A percentile compares a stretch with the other conserved stretches of the same genome.
Conservation (phyloP, 805 yeast species). For the Candida maesae region DNA sequence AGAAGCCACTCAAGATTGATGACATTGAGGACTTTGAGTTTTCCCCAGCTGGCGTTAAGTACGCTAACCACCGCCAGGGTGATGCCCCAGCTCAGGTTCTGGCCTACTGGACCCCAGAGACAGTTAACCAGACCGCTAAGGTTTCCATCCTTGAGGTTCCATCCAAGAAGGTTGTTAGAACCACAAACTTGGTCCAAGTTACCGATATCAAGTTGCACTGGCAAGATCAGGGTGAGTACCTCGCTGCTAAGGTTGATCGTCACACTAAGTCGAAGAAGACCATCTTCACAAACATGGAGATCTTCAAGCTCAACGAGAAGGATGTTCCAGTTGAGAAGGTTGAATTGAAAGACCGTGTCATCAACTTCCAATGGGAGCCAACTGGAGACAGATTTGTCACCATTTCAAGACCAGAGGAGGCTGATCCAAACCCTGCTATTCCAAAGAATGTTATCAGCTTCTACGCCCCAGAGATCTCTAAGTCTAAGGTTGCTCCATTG, state of each 20-base stretch:
- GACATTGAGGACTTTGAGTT: constrained; percentile 90
- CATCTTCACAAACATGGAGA: constrained; percentile 84
- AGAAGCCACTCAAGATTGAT: constrained; percentile 77
- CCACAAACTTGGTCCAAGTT: constrained; percentile 92
- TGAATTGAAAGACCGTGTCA: constrained; percentile 85
- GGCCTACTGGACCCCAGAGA: constrained; percentile 97
- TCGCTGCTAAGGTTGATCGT: constrained; percentile 95
- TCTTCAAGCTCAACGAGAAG: constrained; percentile 81
- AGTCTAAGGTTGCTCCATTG: constrained; percentile 41
- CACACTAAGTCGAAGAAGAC: constrained; percentile 95
- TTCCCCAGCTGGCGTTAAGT: constrained; percentile 83
- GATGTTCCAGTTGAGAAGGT: constrained; percentile 93
- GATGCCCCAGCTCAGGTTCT: constrained; percentile 62
- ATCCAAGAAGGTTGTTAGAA: constrained; percentile 76
- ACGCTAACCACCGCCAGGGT: constrained; percentile 50
- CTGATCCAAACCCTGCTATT: constrained; percentile 55
- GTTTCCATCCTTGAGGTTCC: constrained; percentile 89
- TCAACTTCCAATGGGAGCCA: constrained; percentile 96
- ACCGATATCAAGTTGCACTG: constrained; percentile 87
- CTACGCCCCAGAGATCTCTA: constrained; percentile 70
- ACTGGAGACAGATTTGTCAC: constrained; percentile 80
- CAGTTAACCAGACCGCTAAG: constrained; percentile 87
- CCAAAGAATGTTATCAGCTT: constrained; percentile 66
- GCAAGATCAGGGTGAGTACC: constrained; percentile 81
- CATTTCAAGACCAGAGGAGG: constrained; percentile 56